Percentiles rank a stretch among this genome's conserved stretches.
phyloP scores from a whole-genome alignment of 1,284 basidiomycete species.

The Meira miltonrushii region DNA sequence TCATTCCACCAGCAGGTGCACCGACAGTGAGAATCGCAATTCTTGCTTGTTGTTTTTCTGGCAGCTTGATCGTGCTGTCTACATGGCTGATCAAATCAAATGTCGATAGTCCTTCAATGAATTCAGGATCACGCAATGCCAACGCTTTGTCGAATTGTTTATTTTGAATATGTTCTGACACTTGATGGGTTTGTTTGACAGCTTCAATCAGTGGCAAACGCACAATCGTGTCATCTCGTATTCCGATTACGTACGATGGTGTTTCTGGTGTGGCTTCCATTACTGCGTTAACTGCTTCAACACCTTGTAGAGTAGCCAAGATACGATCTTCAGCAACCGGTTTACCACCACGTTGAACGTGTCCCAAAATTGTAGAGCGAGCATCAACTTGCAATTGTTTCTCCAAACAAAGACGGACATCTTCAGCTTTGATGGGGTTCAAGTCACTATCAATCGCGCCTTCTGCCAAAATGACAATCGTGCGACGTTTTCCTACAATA shows the following conservation, averaged over 20 bases:
- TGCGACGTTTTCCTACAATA: slow-evolving; percentile 87
- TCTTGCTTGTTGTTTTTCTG: slow-evolving; percentile 61
- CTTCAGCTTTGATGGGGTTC: slow-evolving; percentile 81
- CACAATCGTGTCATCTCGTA: slow-evolving; percentile 90
- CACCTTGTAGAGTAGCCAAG: slow-evolving; percentile 86
- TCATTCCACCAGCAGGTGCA: slow-evolving; percentile 97
- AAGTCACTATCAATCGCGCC: slow-evolving; percentile 83
- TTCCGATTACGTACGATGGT: slow-evolving; percentile 95
- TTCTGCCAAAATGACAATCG: slow-evolving; percentile 95
- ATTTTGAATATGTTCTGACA: slow-evolving; percentile 72
- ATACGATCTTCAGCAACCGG: slow-evolving; percentile 91
- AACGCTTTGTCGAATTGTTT: slow-evolving; percentile 84
- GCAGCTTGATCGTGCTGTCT: slow-evolving; percentile 62
- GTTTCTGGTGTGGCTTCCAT: slow-evolving; percentile 82
- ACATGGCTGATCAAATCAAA: slow-evolving; percentile 59
- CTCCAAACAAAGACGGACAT: slow-evolving; percentile 81
- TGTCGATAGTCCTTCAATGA: slow-evolving; percentile 75
- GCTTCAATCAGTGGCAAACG: slow-evolving; percentile 87
- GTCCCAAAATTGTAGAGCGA: slow-evolving; percentile 93
- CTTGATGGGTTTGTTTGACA: slow-evolving; percentile 76
- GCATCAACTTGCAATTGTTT: slow-evolving; percentile 87
- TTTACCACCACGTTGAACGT: slow-evolving; percentile 89
- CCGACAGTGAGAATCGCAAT: slow-evolving; percentile 91
- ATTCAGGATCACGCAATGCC: slow-evolving; percentile 84
- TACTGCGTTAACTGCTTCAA: slow-evolving; percentile 85